Base-by-base conservation (phyloP, 176 grass and related monocot genomes). In the Carex myosuroides region DNA sequence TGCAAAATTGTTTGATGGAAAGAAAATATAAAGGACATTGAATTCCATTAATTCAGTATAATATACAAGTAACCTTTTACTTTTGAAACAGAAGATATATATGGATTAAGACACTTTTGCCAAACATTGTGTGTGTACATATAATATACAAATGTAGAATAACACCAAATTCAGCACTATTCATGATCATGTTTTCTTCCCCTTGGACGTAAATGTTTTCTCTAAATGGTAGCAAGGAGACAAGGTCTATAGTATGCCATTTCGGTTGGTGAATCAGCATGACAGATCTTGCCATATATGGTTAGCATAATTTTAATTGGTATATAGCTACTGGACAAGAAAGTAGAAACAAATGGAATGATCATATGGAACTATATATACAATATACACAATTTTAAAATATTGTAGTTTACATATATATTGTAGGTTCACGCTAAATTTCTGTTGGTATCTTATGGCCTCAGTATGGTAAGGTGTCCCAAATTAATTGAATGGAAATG, bases 201-300 rank as follows among this genome's bases (percentile, higher is more conserved):
- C 42, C 20, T 75, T 75, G 70, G 70, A 75, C 4, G 42, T 22
- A 50, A 22, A 50, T 46, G 37, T 71, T 18, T 22, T 4, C 20
- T 73, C 41, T 73, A 44, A 75, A 52, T 53, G 44, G 70, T 75
- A 52, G 70, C 70, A 26, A 74, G 70, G 44, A 20, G 70, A 74
- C 70, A 74, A 74, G 42, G 20, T 74, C 42, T 74, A 75, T 53
- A 75, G 70, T 42, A 44, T 70, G 24, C 67, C 6, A 70, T 70
- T 70, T 42, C 1, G 17, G 37, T 70, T 70, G 67, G 67, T 20
- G 37, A n/a, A 70, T 70, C 17, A 20, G 67, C 64, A 68, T 68
- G 30, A 68, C 29, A 68, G 5, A n/a, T n/a, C 5, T 30, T 73
- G 70, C n/a, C 18, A 20, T n/a, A n/a, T n/a, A n/a, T 73, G 70